A percentile compares a stretch with the other conserved stretches of the same genome.
These are phyloP conservation scores for Saccharomyces jurei DNA, from an alignment of 805 yeast species.

Conservation along the genomic window DNA sequence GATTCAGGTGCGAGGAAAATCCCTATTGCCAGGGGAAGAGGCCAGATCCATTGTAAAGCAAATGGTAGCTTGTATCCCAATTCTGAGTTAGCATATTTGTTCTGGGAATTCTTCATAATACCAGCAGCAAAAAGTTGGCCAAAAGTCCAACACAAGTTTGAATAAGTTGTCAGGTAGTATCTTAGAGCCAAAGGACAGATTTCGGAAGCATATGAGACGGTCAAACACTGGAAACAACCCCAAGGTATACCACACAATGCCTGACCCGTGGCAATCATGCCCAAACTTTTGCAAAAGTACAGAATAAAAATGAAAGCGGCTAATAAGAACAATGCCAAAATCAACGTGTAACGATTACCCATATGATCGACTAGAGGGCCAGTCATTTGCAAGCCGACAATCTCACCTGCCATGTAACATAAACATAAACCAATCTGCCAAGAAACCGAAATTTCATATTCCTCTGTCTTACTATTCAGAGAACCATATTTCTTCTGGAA, in stretches of 20 bases:
- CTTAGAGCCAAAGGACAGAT: constrained; percentile 47
- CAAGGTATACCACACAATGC: constrained; percentile 41
- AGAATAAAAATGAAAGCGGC: constrained; percentile 39
- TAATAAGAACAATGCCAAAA: constrained; percentile 25
- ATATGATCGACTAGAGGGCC: constrained; percentile 38
- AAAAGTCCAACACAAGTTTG: constrained; percentile 45
- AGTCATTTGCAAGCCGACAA: constrained; percentile 40
- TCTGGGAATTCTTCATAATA: constrained; percentile 34
- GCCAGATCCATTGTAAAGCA: constrained; percentile 41
- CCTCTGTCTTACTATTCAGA: constrained; percentile 15
- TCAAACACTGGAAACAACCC: constrained; percentile 49
- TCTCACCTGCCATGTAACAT: constrained; percentile 33
- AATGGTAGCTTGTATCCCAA: constrained; percentile 47
- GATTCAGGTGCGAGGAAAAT: constrained; percentile 51
- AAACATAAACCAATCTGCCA: constrained; percentile 36
- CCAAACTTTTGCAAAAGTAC: constrained; percentile 38
- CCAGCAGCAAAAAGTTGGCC: constrained; percentile 53
- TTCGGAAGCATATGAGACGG: constrained; percentile 51
- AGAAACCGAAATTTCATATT: constrained; percentile 31
- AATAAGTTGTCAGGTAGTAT: constrained; percentile 41
- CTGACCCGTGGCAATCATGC: constrained; percentile 37
- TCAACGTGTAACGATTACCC: constrained; percentile 39
- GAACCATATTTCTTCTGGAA: constrained; percentile 38
- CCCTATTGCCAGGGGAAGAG: constrained; percentile 40
- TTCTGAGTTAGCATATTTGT: constrained; percentile 17